Evolutionary conservation across 208 protist genomes (phyloP).

Genomic region (Tritrichomonas musculus): DNA sequence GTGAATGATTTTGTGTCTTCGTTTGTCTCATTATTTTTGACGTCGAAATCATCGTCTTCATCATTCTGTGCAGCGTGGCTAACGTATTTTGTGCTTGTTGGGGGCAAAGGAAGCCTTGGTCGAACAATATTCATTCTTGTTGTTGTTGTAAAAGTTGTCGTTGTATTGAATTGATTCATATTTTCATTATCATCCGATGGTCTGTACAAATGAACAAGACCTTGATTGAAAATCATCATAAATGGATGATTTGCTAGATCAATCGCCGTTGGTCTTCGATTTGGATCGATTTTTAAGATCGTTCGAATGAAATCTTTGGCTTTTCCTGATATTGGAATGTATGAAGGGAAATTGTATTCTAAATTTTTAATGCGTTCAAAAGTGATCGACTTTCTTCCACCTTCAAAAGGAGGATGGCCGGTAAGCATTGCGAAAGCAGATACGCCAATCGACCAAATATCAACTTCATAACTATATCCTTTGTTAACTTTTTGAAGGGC

Average conservation of each 20-base stretch:
- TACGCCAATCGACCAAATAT: constrained; percentile 92
- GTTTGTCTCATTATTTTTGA: too few species aligned
- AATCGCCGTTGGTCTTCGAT: constrained; percentile 66
- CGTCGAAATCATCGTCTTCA: too few species aligned
- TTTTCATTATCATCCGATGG: too few species aligned
- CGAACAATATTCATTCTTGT: too few species aligned
- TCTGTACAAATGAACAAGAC: too few species aligned
- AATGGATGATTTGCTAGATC: constrained; percentile 74
- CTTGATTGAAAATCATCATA: too few species aligned
- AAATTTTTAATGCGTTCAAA: constrained; percentile 80
- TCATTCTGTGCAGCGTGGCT: too few species aligned
- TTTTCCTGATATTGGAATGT: constrained; percentile 57
- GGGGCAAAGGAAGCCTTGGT: too few species aligned
- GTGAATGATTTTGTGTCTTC: too few species aligned
- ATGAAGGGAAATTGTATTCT: constrained; percentile 75
- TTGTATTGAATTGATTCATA: too few species aligned
- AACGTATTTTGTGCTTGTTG: too few species aligned
- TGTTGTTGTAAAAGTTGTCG: too few species aligned
- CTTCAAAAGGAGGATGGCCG: constrained; percentile 93
- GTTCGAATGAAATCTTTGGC: constrained; percentile 73
- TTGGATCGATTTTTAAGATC: constrained; percentile 66
- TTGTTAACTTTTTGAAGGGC: neutral
- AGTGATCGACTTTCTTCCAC: constrained; percentile 79
- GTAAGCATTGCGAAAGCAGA: constrained; percentile 71
- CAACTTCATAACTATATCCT: constrained; percentile 88